Conservation (phyloP, 192 early-diverging fungal species). For the Linnemannia elongata region DNA sequence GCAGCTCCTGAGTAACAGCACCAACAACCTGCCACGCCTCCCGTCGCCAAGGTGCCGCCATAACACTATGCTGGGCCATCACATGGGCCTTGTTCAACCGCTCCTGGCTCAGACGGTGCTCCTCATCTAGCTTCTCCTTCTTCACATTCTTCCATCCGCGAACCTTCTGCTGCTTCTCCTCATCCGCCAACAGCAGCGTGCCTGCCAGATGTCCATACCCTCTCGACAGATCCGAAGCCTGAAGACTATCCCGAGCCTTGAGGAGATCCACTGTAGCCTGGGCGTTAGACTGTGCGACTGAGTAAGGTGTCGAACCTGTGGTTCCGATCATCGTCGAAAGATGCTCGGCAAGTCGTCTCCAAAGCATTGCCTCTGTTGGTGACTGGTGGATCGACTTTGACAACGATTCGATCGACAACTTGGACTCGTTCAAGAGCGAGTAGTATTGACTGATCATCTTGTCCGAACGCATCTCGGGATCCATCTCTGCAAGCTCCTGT, state of each 20-base stretch:
- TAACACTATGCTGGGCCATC: conserved; percentile 57
- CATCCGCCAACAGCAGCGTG: conserved; percentile 44
- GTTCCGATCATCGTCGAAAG: conserved; percentile 28
- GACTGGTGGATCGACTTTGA: conserved; percentile 60
- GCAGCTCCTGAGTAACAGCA: conserved; percentile 12
- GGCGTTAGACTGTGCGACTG: conserved; percentile 55
- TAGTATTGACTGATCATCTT: conserved; percentile 47
- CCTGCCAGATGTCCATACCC: conserved; percentile 58
- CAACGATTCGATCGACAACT: conserved; percentile 52
- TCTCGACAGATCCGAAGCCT: conserved; percentile 43
- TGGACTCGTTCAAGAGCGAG: conserved; percentile 36
- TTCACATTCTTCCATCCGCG: conserved; percentile 42
- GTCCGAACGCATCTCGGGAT: conserved; percentile 41
- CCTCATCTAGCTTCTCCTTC: conserved; percentile 48
- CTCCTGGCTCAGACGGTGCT: conserved; percentile 29
- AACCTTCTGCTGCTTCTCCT: conserved; percentile 40
- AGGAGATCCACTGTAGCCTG: conserved; percentile 42
- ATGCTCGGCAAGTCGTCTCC: conserved; percentile 58
- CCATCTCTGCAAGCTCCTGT: conserved; percentile 56
- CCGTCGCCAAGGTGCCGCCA: conserved; percentile 63
- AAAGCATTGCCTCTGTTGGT: conserved; percentile 55
- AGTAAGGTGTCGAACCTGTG: conserved; percentile 19
- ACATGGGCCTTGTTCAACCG: conserved; percentile 17
- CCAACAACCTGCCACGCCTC: conserved; percentile 61
- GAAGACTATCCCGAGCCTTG: conserved; percentile 24